These are phyloP conservation scores for Trichosanthes truncata DNA, from an alignment of 306 rosid species.

Conservation along the genomic window DNA sequence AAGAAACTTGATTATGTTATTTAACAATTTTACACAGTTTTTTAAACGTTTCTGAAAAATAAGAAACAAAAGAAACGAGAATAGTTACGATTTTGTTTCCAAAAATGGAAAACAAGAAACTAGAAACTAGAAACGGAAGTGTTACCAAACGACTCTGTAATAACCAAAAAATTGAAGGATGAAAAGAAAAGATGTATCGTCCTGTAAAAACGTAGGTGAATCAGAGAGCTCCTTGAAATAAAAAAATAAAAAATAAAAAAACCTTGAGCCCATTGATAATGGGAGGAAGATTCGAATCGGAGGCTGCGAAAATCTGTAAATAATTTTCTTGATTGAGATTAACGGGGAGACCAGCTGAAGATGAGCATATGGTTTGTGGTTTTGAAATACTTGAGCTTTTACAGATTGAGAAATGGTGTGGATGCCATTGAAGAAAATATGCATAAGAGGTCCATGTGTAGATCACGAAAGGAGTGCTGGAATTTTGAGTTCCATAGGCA, in stretches of 20 bases:
- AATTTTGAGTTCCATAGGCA: background rate
- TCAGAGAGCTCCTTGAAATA: background rate
- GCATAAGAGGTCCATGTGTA: background rate
- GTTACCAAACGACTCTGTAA: no score
- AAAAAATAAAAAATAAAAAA: no score
- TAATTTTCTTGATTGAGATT: background rate
- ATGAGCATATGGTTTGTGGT: background rate
- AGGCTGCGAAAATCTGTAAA: background rate
- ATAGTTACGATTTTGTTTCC: no score
- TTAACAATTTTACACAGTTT: no score
- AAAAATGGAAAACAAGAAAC: no score
- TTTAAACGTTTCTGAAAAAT: no score
- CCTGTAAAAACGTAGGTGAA: background rate
- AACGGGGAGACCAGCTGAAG: background rate
- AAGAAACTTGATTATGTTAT: no score
- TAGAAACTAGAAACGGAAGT: no score
- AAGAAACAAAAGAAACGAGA: no score
- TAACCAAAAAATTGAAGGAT: no score
- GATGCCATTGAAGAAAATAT: background rate
- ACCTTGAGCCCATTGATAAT: background rate
- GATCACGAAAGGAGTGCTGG: background rate
- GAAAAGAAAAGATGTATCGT: background rate
- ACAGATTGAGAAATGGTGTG: background rate
- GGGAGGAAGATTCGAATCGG: background rate
- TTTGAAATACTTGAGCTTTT: background rate